A percentile compares a stretch with the other conserved stretches of the same genome.
phyloP scores from a whole-genome alignment of 225 moss, liverwort and hornwort species.

The Sphagnum contortum region DNA sequence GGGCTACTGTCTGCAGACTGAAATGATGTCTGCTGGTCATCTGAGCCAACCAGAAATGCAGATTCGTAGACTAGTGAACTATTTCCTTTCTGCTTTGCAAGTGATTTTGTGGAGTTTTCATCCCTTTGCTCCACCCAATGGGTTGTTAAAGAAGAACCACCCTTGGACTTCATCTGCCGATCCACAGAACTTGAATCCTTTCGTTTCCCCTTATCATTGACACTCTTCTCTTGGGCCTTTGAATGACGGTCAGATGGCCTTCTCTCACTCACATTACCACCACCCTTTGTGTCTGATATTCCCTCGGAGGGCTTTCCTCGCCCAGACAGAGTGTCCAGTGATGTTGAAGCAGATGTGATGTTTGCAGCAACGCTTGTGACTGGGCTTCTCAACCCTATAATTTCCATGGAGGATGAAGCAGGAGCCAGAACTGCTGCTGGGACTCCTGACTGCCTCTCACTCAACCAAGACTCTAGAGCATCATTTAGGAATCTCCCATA shows the following conservation, averaged over 20 bases:
- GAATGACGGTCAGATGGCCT: conserved; percentile 18
- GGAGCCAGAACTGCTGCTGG: conserved; percentile 17
- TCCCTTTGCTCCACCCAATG: neutral
- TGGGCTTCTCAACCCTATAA: conserved; percentile 11
- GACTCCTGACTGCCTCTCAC: conserved; percentile 40
- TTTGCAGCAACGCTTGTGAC: conserved; percentile 13
- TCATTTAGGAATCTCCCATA: conserved; percentile 64
- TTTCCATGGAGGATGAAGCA: conserved; percentile 21
- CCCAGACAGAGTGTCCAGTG: conserved; percentile 22
- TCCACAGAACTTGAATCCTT: conserved; percentile 3
- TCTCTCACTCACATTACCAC: conserved; percentile 8
- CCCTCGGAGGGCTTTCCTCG: conserved; percentile 1
- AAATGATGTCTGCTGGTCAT: conserved; percentile 16
- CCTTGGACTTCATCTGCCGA: conserved; percentile 2
- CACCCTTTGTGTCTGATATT: conserved; percentile 17
- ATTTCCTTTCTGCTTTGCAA: conserved; percentile 16
- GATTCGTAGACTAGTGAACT: conserved; percentile 27
- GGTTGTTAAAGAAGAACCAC: neutral
- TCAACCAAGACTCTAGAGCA: conserved; percentile 57
- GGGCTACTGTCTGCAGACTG: conserved; percentile 5
- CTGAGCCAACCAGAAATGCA: conserved; percentile 19
- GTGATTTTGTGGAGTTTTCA: neutral
- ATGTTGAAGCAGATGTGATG: conserved; percentile 7
- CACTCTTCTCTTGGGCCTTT: conserved; percentile 16
- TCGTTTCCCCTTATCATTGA: conserved; percentile 10